Conservation (phyloP, 441 rosid genomes). For the Croton setiger region DNA sequence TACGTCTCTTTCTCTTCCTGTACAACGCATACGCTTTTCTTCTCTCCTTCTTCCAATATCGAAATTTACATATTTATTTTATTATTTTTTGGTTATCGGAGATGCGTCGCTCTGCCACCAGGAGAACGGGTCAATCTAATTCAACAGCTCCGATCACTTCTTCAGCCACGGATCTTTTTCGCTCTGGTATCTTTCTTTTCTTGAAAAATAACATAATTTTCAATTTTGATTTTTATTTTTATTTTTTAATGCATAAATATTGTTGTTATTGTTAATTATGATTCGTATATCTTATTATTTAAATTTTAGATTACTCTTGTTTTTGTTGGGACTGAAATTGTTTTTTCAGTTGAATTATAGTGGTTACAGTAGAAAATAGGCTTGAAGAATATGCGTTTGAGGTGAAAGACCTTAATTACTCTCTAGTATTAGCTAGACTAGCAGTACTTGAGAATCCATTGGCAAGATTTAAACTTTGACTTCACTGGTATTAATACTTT, state of each 20-base stretch:
- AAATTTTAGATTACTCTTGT: neutral
- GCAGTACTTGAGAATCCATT: too few relatives aligned
- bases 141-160: slow-evolving; percentile 51
- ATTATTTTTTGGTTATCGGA: slow-evolving; percentile 25
- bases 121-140: slow-evolving; percentile 67
- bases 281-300: neutral
- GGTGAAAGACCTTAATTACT: too few relatives aligned
- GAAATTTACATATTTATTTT: neutral
- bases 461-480: neutral
- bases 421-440: too few relatives aligned
- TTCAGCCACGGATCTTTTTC: slow-evolving; percentile 81
- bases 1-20: neutral
- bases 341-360: too few relatives aligned
- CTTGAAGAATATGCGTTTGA: too few relatives aligned
- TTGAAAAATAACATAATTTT: too few relatives aligned
- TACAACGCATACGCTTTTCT: neutral
- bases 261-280: neutral
- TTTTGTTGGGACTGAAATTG: too few relatives aligned
- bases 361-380: too few relatives aligned
- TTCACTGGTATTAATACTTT: neutral
- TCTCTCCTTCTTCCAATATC: slow-evolving; percentile 8
- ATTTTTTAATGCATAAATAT: neutral
- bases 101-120: slow-evolving; percentile 91
- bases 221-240: neutral
- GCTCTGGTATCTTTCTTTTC: slow-evolving; percentile 50